Conservation (phyloP, 2,329 filamentous ascomycete species). For the Septoria linicola region DNA sequence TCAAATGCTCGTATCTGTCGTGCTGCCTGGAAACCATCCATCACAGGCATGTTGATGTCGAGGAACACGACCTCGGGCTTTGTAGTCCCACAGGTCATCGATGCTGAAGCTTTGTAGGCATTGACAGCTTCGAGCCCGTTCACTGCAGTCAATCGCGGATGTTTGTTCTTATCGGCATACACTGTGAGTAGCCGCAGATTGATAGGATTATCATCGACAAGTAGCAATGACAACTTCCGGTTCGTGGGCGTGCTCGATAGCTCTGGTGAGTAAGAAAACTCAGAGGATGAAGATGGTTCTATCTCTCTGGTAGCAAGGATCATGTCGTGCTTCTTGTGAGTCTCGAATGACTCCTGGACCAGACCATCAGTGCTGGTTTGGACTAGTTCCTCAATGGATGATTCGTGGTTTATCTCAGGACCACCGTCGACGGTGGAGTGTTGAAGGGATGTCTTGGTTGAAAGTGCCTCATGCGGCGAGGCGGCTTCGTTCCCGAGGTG, state of each 20-base stretch:
- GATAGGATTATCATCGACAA: constrained; percentile 37
- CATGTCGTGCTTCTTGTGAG: constrained; percentile 3
- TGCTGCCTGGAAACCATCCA: constrained; percentile 31
- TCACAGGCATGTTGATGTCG: constrained; percentile 38
- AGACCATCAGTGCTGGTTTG: no score
- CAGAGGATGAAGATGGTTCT: constrained; percentile 1
- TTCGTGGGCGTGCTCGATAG: neutral
- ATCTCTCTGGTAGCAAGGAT: neutral
- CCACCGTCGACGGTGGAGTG: no score
- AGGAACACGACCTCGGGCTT: constrained; percentile 35
- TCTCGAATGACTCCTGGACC: no score
- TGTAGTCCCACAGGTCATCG: neutral
- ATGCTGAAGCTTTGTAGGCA: constrained; percentile 9
- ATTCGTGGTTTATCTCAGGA: no score
- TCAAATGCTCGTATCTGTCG: constrained; percentile 30
- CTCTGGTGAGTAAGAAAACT: constrained; percentile 1
- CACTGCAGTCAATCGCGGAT: constrained; percentile 42
- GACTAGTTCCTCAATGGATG: no score
- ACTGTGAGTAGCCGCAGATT: constrained; percentile 30
- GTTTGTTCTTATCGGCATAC: constrained; percentile 34
- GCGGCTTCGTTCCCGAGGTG: neutral
- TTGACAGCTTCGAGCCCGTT: constrained; percentile 50
- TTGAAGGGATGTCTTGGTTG: no score
- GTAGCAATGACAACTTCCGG: constrained; percentile 21
- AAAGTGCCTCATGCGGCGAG: neutral